Conservation (phyloP, 2,329 filamentous ascomycete species). For the Curvularia verruculosa region DNA sequence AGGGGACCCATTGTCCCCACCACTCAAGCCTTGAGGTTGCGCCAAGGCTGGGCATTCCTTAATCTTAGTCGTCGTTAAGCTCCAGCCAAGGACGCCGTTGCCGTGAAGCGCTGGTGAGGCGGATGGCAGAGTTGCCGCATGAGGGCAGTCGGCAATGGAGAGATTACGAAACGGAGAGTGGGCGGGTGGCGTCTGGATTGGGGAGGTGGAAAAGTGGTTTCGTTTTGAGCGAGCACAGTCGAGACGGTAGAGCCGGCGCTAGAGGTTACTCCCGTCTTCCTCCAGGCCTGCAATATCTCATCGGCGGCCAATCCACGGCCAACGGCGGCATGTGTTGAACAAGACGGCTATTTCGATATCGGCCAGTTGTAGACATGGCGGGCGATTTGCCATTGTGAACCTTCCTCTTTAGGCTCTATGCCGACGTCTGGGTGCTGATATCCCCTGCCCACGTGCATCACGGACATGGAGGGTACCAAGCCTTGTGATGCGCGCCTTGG, state of each 20-base stretch:
- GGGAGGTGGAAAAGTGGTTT: slow-evolving; percentile 28
- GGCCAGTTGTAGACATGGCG: slow-evolving; percentile 5
- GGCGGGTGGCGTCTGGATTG: slow-evolving; percentile 17
- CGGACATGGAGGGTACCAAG: slow-evolving; percentile 13
- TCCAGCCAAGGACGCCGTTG: slow-evolving; percentile 10
- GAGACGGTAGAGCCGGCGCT: slow-evolving; percentile 5
- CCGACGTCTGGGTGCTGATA: slow-evolving; percentile 3
- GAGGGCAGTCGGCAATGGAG: background rate
- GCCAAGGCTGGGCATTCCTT: slow-evolving; percentile 34
- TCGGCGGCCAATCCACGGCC: background rate
- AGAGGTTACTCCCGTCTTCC: slow-evolving; percentile 11
- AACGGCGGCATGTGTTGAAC: background rate
- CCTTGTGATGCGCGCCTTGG: slow-evolving; percentile 16
- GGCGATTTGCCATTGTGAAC: slow-evolving; percentile 10
- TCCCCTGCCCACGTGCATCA: background rate
- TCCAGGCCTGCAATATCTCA: slow-evolving; percentile 4
- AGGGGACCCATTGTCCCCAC: slow-evolving; percentile 21
- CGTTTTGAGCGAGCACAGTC: slow-evolving; percentile 1
- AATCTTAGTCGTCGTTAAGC: slow-evolving; percentile 32
- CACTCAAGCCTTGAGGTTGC: slow-evolving; percentile 31
- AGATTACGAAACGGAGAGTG: background rate
- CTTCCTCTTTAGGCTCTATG: slow-evolving; percentile 18
- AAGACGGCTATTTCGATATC: slow-evolving; percentile 5
- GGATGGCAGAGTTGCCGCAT: background rate
- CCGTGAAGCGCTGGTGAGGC: slow-evolving; percentile 1